Percentiles rank a stretch among this genome's conserved stretches.
phyloP scores from a whole-genome alignment of 2,329 filamentous ascomycete species.

The Fusarium coicis region DNA sequence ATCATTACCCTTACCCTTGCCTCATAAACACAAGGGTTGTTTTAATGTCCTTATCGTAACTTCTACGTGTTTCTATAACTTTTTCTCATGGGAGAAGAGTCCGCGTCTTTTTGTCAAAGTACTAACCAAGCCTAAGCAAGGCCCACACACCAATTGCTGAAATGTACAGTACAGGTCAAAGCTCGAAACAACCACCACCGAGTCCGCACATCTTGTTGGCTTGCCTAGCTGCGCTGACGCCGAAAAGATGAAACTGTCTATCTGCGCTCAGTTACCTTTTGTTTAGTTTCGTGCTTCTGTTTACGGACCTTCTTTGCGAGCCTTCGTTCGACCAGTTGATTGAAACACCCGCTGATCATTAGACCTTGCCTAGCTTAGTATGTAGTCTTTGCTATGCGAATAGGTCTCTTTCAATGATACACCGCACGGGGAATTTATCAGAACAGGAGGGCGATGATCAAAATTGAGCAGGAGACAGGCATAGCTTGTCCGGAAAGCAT shows the following conservation, averaged over 20 bases:
- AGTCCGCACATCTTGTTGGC: conserved; percentile 7
- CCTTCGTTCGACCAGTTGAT: not conserved
- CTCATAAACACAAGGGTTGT: not conserved
- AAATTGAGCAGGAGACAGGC: not conserved
- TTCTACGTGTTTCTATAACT: not conserved
- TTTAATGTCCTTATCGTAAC: not conserved
- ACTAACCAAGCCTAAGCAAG: not conserved
- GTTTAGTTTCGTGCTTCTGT: conserved; percentile 1
- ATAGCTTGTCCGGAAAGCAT: not conserved
- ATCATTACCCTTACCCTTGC: conserved; percentile 3
- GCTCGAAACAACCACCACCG: conserved; percentile 10
- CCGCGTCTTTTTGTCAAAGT: not conserved
- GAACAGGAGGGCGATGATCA: not conserved
- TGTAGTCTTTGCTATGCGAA: not conserved
- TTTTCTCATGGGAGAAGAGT: not conserved
- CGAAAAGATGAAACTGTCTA: conserved; percentile 8
- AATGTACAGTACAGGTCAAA: conserved; percentile 4
- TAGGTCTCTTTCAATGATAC: not conserved
- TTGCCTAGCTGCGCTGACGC: not conserved
- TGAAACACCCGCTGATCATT: not conserved
- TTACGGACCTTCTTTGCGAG: not conserved
- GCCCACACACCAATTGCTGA: not conserved
- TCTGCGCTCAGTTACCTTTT: conserved; percentile 4
- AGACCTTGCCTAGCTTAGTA: not conserved
- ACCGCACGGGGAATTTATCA: not conserved